Evolutionary conservation across 2,329 filamentous ascomycete genomes (phyloP), one percentile per base, ranked within the genome.

Genomic region (Biscogniauxia marginata): DNA sequence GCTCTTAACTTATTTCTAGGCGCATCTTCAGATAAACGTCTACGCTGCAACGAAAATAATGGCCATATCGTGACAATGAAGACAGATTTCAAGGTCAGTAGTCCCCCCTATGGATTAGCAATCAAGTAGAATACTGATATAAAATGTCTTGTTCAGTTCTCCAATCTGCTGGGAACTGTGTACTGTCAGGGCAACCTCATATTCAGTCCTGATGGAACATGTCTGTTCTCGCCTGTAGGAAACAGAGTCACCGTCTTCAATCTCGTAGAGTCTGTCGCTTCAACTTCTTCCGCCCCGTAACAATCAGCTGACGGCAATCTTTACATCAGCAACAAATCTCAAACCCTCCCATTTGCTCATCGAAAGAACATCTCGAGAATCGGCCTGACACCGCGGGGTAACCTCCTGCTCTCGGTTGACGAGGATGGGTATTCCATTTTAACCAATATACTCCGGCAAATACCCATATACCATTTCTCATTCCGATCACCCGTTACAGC

Each of bases 151-250:
- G 4, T 23, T 18, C 30, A 97, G 93, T 99, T 99, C 78, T 96
- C 93, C 73, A 99, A 98, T 77, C 84, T 99, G 73, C 85, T 99
- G 70, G 96, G 95, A 72, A 99, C 95, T 66, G 95, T 99, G 72
- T 99, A 98, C 81, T 91, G 92, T 79, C 91, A 93, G 84, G 95
- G 96, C 76, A 99, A 98, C 74, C 84, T 99, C 70, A 84, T 97
- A 72, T 99, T 96, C 80, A 96, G 91, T 68, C 91, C 93, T 59
- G 93, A 99, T 84, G 96, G 96, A 72, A 95, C 91, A 68, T 93
- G 91, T 77, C 84, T 99, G 63, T 90, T 96, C 69, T 99, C 95
- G 46, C 96, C 95, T 7, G 95, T 99, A 52, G 95, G 95, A 71
- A 99, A 98, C 77, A 83, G 92, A 71, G 92, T 99, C 59, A 91